Conservation (phyloP, 768 basidiomycete genomes). For the Agrocybe pediades region DNA sequence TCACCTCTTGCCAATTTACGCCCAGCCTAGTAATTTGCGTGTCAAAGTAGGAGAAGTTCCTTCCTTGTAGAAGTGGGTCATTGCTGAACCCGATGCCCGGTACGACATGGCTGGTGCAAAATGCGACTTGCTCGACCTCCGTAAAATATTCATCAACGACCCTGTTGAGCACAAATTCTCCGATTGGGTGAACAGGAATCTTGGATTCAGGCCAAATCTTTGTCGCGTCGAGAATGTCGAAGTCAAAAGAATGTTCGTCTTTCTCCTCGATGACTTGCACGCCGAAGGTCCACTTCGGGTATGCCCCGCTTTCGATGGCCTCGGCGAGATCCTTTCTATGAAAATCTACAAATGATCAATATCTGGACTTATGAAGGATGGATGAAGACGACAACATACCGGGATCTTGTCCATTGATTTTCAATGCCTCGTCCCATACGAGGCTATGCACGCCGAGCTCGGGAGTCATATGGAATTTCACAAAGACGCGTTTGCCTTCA, state of each 20-base stretch:
- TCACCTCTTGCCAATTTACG: constrained; percentile 72
- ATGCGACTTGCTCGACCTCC: constrained; percentile 88
- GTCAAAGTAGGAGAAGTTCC: constrained; percentile 88
- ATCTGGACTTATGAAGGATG: neutral
- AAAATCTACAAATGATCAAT: constrained; percentile 52
- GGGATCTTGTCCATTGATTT: constrained; percentile 82
- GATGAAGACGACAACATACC: constrained; percentile 33
- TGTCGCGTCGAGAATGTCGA: constrained; percentile 86
- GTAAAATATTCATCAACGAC: constrained; percentile 78
- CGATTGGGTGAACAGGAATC: constrained; percentile 76
- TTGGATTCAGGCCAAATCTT: constrained; percentile 86
- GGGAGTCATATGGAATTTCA: constrained; percentile 87
- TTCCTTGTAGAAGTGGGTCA: constrained; percentile 80
- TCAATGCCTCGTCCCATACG: constrained; percentile 89
- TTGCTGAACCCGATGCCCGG: constrained; percentile 73
- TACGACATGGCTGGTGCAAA: constrained; percentile 76
- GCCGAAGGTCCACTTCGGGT: constrained; percentile 78
- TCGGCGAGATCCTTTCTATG: constrained; percentile 86
- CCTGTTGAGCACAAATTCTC: constrained; percentile 68
- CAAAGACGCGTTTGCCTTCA: constrained; percentile 70
- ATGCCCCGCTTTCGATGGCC: constrained; percentile 72
- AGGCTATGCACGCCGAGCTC: constrained; percentile 83
- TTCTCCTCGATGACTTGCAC: constrained; percentile 73
- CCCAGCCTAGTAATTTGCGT: constrained; percentile 83
- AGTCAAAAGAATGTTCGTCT: constrained; percentile 80